Evolutionary conservation across 2,329 filamentous ascomycete genomes (phyloP), one percentile per base, ranked within the genome.

Genomic region (Pseudocercospora fuligena): DNA sequence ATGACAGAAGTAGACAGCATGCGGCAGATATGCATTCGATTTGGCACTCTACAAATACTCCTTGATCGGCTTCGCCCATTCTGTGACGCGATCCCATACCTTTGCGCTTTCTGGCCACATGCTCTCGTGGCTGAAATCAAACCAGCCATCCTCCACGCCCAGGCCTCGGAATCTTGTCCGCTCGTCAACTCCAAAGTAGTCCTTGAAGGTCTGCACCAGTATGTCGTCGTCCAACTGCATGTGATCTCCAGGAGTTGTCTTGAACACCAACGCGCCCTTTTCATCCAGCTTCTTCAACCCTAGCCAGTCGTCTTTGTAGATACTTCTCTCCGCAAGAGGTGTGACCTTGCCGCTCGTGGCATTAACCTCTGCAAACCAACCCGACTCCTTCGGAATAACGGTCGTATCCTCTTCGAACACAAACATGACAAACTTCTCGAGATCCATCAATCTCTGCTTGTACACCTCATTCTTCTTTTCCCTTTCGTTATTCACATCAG

Each of bases 401-500:
- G 92, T 92, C 40, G 84, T 88, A 80, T 99, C 95, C 12, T 97
- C 88, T 69, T 89, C 89, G 76, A 98, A 99, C 79, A 97, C 82
- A 78, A 92, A 93, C 91, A 98, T 92, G 69, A 92, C 92, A 70
- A 98, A 91, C 73, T 90, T 90, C 74, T 91, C 87, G 76, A 99
- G 78, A 36, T 75, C 80, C 7, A 85, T 85, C 57, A 99, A 72
- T 76, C 94, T 91, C 73, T 86, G 79, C 76, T 86, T 89, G 79
- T 98, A 99, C 12, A 81, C 85, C 40, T 80, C 74, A 74, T 93
- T 97, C 56, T 96, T 97, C 63, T 82, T 68, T 58, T 71, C 75
- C 11, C 94, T 86, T 86, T 99, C 95, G 78, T 98, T 98, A 81
- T 99, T 99, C 81, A 98, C 90, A 77, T 98, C 94, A 9, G 94